phyloP scores from a whole-genome alignment of 2,329 filamentous ascomycete genomes.

The Epichloe sibirici region DNA sequence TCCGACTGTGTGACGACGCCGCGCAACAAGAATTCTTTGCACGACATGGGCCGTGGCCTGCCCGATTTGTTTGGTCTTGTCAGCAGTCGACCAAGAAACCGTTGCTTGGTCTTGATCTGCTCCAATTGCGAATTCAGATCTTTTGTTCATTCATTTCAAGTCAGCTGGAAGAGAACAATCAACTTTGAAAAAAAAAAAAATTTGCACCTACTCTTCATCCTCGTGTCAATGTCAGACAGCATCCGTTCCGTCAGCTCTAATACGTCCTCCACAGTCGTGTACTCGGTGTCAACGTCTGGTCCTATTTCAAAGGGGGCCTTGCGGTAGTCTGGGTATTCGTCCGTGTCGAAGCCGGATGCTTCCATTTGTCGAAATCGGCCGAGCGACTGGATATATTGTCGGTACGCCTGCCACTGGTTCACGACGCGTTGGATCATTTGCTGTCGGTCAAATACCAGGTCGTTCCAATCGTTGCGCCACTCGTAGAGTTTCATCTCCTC shows the following conservation, averaged over 20 bases:
- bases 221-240: constrained; percentile 22
- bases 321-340: constrained; percentile 26
- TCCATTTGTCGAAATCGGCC: constrained; percentile 25
- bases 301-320: constrained; percentile 25
- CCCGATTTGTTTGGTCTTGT: constrained; percentile 26
- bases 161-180: not conserved
- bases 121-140: constrained; percentile 20
- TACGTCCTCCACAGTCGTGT: constrained; percentile 21
- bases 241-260: constrained; percentile 20
- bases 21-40: constrained; percentile 36
- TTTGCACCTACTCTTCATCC: constrained; percentile 22
- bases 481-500: constrained; percentile 17
- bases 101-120: constrained; percentile 21
- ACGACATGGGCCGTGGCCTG: constrained; percentile 25
- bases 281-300: constrained; percentile 19
- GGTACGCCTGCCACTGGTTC: constrained; percentile 20
- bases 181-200: constrained; percentile 7
- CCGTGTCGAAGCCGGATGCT: constrained; percentile 24
- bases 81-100: constrained; percentile 26
- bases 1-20: constrained; percentile 36
- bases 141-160: constrained; percentile 5
- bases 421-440: constrained; percentile 18
- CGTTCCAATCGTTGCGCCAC: constrained; percentile 16
- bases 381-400: constrained; percentile 23
- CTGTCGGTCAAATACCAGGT: constrained; percentile 16